A percentile compares a stretch with the other conserved stretches of the same genome.
phyloP scores from a whole-genome alignment of 371 early-diverging fungal species.

The Caulochytrium protostelioides region DNA sequence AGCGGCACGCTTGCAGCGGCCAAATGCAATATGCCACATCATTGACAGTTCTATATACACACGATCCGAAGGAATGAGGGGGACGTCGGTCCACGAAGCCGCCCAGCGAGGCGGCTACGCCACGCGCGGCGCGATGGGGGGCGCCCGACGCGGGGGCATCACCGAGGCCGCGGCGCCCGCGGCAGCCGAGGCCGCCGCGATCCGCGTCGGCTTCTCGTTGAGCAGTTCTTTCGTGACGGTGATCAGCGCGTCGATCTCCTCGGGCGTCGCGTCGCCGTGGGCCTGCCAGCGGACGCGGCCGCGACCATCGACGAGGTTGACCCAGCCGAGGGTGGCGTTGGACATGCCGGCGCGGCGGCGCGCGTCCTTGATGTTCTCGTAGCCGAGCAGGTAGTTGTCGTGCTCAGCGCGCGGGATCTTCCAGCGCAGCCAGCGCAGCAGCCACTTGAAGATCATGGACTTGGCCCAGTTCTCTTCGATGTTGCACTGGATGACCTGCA shows the following conservation, averaged over 20 bases:
- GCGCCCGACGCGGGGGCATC: no score
- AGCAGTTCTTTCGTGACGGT: conserved; percentile 25
- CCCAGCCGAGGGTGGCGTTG: conserved; percentile 55
- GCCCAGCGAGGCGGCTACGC: no score
- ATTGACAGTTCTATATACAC: no score
- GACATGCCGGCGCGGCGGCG: conserved; percentile 40
- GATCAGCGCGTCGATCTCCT: conserved; percentile 38
- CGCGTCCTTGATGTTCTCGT: conserved; percentile 32
- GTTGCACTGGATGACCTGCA: conserved; percentile 19
- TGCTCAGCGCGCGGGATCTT: conserved; percentile 16
- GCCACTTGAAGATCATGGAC: conserved; percentile 32
- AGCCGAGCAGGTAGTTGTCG: conserved; percentile 36
- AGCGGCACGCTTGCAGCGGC: no score
- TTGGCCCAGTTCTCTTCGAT: conserved; percentile 43
- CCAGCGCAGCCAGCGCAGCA: conserved; percentile 37
- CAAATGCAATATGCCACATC: no score
- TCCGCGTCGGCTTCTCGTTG: no score
- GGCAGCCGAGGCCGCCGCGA: no score
- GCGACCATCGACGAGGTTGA: conserved; percentile 44
- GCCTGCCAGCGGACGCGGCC: conserved; percentile 70
- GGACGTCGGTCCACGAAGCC: no score
- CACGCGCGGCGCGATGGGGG: no score
- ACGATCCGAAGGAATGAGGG: no score
- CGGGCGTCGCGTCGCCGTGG: conserved; percentile 44
- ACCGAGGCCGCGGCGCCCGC: no score